These are phyloP conservation scores for Ophiobolus disseminans DNA, from an alignment of 2,329 filamentous ascomycete genomes.

Conservation along the genomic window DNA sequence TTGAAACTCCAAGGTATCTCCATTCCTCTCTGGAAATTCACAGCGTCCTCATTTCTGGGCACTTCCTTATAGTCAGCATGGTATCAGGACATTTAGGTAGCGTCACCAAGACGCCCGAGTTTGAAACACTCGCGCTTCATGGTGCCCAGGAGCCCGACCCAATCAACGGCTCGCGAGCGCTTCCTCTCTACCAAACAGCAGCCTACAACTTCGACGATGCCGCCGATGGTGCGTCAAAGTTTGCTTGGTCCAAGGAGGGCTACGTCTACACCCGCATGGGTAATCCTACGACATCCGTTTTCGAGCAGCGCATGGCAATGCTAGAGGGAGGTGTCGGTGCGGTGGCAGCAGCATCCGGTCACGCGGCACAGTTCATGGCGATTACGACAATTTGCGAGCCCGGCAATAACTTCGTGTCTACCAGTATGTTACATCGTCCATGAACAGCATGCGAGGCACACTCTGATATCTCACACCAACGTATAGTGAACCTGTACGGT, in stretches of 20 bases:
- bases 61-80: slow-evolving; percentile 17
- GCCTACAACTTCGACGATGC: slow-evolving; percentile 45
- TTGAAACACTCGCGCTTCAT: slow-evolving; percentile 28
- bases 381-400: slow-evolving; percentile 48
- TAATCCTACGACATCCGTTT: slow-evolving; percentile 50
- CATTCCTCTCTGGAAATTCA: not conserved
- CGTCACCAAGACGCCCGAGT: slow-evolving; percentile 30
- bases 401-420: slow-evolving; percentile 48
- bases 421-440: no score
- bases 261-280: slow-evolving; percentile 52
- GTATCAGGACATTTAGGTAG: slow-evolving; percentile 31
- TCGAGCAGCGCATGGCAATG: slow-evolving; percentile 49
- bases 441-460: no score
- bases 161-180: slow-evolving; percentile 29
- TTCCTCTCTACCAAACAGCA: slow-evolving; percentile 29
- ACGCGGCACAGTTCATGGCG: slow-evolving; percentile 49
- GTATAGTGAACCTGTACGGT: slow-evolving; percentile 49
- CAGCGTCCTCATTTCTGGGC: not conserved
- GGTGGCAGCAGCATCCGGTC: slow-evolving; percentile 49
- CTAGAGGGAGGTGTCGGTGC: slow-evolving; percentile 50
- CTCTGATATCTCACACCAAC: no score
- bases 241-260: slow-evolving; percentile 46
- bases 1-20: not conserved
- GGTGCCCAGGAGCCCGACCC: slow-evolving; percentile 31
- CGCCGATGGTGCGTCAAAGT: slow-evolving; percentile 46